These are phyloP conservation scores for Umbelopsis sp. DNA, from an alignment of 192 early-diverging fungal species.

Conservation along the genomic window DNA sequence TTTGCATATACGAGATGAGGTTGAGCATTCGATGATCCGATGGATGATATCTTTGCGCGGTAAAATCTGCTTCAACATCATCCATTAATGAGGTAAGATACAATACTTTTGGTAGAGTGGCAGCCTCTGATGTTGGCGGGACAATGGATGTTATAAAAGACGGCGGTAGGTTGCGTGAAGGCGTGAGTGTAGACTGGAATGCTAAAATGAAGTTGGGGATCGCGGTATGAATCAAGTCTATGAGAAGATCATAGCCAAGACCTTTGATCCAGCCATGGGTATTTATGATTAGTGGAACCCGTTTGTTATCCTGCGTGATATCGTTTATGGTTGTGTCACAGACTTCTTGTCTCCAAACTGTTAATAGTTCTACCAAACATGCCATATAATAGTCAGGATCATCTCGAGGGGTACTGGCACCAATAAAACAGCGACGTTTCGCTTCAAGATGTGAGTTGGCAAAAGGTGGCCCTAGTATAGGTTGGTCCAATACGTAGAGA, in stretches of 20 bases:
- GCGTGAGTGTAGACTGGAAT: slow-evolving; percentile 37
- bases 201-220: slow-evolving; percentile 74
- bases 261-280: slow-evolving; percentile 95
- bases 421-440: slow-evolving; percentile 73
- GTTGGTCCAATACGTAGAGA: slow-evolving; percentile 68
- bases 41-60: slow-evolving; percentile 49
- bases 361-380: slow-evolving; percentile 63
- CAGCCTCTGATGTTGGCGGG: not conserved
- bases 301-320: slow-evolving; percentile 22
- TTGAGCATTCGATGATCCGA: slow-evolving; percentile 68
- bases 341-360: slow-evolving; percentile 56
- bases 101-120: slow-evolving; percentile 23
- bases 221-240: slow-evolving; percentile 61
- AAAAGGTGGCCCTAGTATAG: slow-evolving; percentile 85
- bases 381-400: slow-evolving; percentile 82
- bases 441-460: slow-evolving; percentile 65
- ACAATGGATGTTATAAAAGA: slow-evolving; percentile 49
- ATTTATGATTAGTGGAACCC: slow-evolving; percentile 89
- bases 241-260: slow-evolving; percentile 82
- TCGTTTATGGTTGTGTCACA: slow-evolving; percentile 11
- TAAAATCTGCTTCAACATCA: slow-evolving; percentile 30
- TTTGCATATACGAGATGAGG: slow-evolving; percentile 73
- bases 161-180: slow-evolving; percentile 42
- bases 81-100: slow-evolving; percentile 36
- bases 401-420: slow-evolving; percentile 71